Evolutionary conservation across 768 basidiomycete genomes (phyloP).

Genomic region (Agrocybe pediades): DNA sequence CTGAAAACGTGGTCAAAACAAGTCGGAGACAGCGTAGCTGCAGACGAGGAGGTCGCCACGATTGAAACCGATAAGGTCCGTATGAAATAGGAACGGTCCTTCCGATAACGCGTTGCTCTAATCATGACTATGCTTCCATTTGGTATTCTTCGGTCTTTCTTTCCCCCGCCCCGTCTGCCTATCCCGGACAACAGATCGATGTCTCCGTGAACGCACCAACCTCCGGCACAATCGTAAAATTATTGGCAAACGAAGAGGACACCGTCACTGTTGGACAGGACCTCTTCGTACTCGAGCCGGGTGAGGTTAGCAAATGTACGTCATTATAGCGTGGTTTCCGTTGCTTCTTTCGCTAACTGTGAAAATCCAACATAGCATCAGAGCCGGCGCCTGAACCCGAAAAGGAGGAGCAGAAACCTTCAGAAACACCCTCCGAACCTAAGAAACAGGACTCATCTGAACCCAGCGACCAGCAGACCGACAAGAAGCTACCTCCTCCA

Average conservation of each 20-base stretch:
- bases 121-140: conserved; percentile 8
- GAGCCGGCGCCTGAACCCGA: conserved; percentile 32
- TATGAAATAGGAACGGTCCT: conserved; percentile 10
- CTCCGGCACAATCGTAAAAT: conserved; percentile 84
- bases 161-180: background rate
- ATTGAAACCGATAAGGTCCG: conserved; percentile 98
- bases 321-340: conserved; percentile 10
- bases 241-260: conserved; percentile 89
- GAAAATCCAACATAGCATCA: conserved; percentile 12
- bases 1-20: conserved; percentile 94
- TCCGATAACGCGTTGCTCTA: conserved; percentile 3
- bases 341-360: background rate
- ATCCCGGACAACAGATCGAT: conserved; percentile 80
- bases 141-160: conserved; percentile 7
- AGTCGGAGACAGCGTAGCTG: conserved; percentile 87
- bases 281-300: conserved; percentile 87
- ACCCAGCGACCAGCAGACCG: conserved; percentile 49
- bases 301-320: conserved; percentile 58
- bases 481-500: conserved; percentile 46
- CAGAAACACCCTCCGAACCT: conserved; percentile 15
- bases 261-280: conserved; percentile 96
- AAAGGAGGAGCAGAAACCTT: conserved; percentile 30
- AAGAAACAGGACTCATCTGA: conserved; percentile 38
- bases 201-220: conserved; percentile 93
- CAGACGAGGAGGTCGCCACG: conserved; percentile 95